Evolutionary conservation across 73 alveolate genomes (phyloP), one percentile per base, ranked within the genome.

Genomic region (Tetrahymena borealis): DNA sequence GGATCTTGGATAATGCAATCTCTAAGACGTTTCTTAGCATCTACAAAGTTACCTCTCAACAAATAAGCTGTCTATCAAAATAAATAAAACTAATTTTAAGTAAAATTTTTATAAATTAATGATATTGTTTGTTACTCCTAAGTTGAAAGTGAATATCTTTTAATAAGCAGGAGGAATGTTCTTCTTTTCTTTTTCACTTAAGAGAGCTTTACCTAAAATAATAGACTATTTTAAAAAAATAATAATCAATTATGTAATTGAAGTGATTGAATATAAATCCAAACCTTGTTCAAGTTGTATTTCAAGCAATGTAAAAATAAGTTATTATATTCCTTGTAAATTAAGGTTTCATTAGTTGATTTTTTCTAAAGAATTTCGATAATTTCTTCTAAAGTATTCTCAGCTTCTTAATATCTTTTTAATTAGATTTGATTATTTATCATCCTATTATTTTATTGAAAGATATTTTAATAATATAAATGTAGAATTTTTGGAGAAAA

Each of bases 361-460:
- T 92, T 39, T 39, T 40, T 78, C 41, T 38, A 38, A 78, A 78
- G 90, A 78, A 78, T 38, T 15, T 90, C 90, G 13, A 92, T 92
- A 24, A 92, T 92, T 78, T 78, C 92, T 78, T 92, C 92, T 7
- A 92, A n/a, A 33, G 78, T 24, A 3, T 79, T 90, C 78, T 92
- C 95, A 5, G 95, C 95, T 39, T 92, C 95, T 32, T 92, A 79
- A 92, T 92, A 92, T 92, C 92, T 77, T 78, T 90, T 92, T 39
- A 92, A 32, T 78, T 92, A 78, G 43, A 92, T 24, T 42, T 92
- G 35, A 0, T 91, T 38, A 24, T 35, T 78, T 32, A 78, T 90
- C 41, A 92, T 92, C 60, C 95, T 92, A 37, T 78, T n/a, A 20
- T 38, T 38, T 38, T n/a, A 24, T 7, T 60, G 28, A 60, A 24